phyloP scores from a whole-genome alignment of 768 basidiomycete species.

The Leccinum variicolor region DNA sequence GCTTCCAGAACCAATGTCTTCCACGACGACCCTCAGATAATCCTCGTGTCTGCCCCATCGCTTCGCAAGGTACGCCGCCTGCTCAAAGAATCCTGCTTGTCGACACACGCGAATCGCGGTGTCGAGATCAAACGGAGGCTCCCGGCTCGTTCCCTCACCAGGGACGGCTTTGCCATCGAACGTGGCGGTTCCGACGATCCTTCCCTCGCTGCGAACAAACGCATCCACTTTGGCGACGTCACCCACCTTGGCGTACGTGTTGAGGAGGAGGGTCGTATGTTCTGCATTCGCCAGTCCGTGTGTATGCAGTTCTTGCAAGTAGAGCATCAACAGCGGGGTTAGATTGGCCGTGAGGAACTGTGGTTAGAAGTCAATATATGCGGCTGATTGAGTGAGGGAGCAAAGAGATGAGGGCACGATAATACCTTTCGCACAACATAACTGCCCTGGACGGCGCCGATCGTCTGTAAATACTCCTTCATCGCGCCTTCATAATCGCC shows the following conservation, averaged over 20 bases:
- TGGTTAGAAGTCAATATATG: slow-evolving; percentile 3
- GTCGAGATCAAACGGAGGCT: slow-evolving; percentile 94
- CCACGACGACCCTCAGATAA: slow-evolving; percentile 89
- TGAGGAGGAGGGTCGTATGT: slow-evolving; percentile 93
- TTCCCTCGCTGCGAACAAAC: slow-evolving; percentile 88
- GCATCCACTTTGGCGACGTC: slow-evolving; percentile 84
- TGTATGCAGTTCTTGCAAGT: slow-evolving; percentile 92
- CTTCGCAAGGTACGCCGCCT: slow-evolving; percentile 89
- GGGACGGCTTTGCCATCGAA: slow-evolving; percentile 19
- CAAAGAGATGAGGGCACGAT: not conserved
- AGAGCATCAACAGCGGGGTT: slow-evolving; percentile 92
- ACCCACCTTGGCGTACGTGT: slow-evolving; percentile 96
- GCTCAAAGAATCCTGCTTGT: slow-evolving; percentile 94
- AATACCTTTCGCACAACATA: slow-evolving; percentile 94
- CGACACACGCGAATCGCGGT: slow-evolving; percentile 96
- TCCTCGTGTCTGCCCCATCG: slow-evolving; percentile 92
- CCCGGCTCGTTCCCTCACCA: slow-evolving; percentile 46
- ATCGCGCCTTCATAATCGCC: slow-evolving; percentile 92
- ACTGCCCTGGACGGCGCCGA: slow-evolving; percentile 86
- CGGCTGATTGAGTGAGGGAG: not conserved
- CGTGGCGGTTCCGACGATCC: slow-evolving; percentile 30
- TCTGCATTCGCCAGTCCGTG: slow-evolving; percentile 90
- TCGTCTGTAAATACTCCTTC: slow-evolving; percentile 87
- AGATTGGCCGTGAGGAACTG: slow-evolving; percentile 97
- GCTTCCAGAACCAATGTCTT: slow-evolving; percentile 61